Evolutionary conservation across 441 rosid species (phyloP), one percentile per base, ranked within the genome.

Genomic region (Adansonia rubrostipa): DNA sequence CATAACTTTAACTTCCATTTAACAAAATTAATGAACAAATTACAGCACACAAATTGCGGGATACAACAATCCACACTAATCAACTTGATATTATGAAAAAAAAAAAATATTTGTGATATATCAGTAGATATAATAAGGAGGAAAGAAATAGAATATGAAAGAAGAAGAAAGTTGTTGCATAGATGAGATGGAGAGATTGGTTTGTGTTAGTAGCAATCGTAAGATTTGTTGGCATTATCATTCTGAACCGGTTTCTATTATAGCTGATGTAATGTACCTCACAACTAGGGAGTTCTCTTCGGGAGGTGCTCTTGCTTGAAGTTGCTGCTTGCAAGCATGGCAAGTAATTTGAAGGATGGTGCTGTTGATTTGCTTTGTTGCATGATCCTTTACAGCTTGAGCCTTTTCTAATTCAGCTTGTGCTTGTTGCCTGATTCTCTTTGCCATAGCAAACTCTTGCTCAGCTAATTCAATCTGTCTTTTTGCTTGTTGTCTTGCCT

Each of bases 351-450:
- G 89, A 72, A 91, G 80, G 56, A 92, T 79, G 33, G 89, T 80
- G 13, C 92, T 84, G 77, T 81, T 89, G 58, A 89, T 87, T 83
- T 87, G 86, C 78, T 87, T 89, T 5, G 83, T 80, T 57, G 95
- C 92, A 48, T 86, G 87, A 68, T 89, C 89, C 77, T 83, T 90
- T 20, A 82, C 68, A 20, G 86, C 80, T 69, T 87, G 80, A 67
- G 92, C 95, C 79, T 87, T 90, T 42, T 88, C 90, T 1, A 92
- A 73, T 78, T 92, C 94, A 5, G 91, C 88, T 57, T 84, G 89
- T 5, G 97, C 93, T 73, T 87, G 92, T 66, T 91, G 94, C 79
- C 97, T 88, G 33, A 89, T 91, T 68, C 89, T 87, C 92, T 91
- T 91, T 3, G 94, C 97, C 56, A 87, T 90, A 14, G 85, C 81